These are phyloP conservation scores for Pseudogymnoascus sp. DNA, from an alignment of 2,329 filamentous ascomycete species.

Conservation along the genomic window DNA sequence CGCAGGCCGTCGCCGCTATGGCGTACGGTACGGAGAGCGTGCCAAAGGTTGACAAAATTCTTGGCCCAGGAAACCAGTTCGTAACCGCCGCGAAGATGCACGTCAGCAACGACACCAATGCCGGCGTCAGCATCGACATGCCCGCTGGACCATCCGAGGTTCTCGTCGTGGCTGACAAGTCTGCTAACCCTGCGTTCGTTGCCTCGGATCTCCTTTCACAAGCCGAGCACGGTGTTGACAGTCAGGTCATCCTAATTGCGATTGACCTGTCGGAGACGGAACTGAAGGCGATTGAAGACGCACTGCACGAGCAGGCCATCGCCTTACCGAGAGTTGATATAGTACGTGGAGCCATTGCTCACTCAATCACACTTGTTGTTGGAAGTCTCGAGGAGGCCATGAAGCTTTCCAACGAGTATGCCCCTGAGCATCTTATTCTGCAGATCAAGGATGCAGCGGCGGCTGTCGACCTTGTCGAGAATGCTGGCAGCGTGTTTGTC, in stretches of 20 bases:
- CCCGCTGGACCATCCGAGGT: conserved; percentile 94
- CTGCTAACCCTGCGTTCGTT: conserved; percentile 87
- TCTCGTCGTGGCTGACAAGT: conserved; percentile 84
- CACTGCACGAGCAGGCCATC: conserved; percentile 79
- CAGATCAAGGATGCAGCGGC: conserved; percentile 72
- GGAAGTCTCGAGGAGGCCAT: conserved; percentile 65
- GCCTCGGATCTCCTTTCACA: conserved; percentile 91
- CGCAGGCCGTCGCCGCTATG: conserved; percentile 92
- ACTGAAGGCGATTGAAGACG: conserved; percentile 78
- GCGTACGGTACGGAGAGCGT: conserved; percentile 94
- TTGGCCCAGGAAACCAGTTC: conserved; percentile 96
- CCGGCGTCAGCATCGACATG: conserved; percentile 95
- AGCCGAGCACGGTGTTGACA: conserved; percentile 94
- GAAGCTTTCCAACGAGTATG: conserved; percentile 83
- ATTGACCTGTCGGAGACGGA: conserved; percentile 67
- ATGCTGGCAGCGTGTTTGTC: conserved; percentile 93
- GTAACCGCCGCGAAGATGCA: conserved; percentile 98
- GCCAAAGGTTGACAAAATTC: conserved; percentile 96
- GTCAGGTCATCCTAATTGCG: conserved; percentile 86
- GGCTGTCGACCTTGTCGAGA: conserved; percentile 72
- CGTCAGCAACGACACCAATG: conserved; percentile 93
- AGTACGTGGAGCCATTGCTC: conserved; percentile 78
- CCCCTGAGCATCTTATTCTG: conserved; percentile 91
- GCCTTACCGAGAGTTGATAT: conserved; percentile 87
- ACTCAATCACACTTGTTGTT: conserved; percentile 82